A percentile compares a stretch with the other conserved stretches of the same genome.
Conservation (phyloP, 2,329 filamentous ascomycete genomes). For the Chaetomium globosum region DNA sequence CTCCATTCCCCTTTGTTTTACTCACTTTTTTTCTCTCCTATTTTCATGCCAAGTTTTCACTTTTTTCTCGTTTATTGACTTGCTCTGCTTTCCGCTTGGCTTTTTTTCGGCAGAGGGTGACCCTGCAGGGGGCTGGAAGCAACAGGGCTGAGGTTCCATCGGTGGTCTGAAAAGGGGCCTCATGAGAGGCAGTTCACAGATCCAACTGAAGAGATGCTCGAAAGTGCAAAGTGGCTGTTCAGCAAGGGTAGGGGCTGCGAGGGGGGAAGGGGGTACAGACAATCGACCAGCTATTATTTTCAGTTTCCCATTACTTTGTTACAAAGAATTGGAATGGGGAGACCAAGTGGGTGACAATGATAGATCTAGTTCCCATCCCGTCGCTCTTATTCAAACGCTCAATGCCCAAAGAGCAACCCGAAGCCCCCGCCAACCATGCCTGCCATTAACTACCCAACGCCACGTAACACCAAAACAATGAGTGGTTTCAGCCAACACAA, state of each 20-base stretch:
- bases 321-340: background rate
- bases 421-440: background rate
- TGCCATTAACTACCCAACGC: slow-evolving; percentile 3
- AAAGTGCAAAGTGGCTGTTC: background rate
- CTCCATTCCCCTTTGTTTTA: no score
- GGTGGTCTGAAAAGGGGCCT: background rate
- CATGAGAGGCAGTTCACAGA: background rate
- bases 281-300: background rate
- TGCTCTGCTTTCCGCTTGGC: no score
- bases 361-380: background rate
- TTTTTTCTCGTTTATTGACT: no score
- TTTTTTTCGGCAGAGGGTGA: no score
- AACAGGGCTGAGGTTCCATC: background rate
- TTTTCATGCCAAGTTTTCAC: no score
- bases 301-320: background rate
- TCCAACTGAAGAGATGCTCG: background rate
- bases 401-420: background rate
- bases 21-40: no score
- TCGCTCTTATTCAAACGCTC: slow-evolving; percentile 1
- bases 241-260: background rate
- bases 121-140: background rate
- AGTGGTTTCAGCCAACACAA: background rate
- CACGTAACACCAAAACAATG: slow-evolving; percentile 10
- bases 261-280: background rate
- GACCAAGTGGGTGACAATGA: background rate